These are phyloP conservation scores for Lophiotrema nucula DNA, from an alignment of 495 filamentous ascomycete species.

Conservation along the genomic window DNA sequence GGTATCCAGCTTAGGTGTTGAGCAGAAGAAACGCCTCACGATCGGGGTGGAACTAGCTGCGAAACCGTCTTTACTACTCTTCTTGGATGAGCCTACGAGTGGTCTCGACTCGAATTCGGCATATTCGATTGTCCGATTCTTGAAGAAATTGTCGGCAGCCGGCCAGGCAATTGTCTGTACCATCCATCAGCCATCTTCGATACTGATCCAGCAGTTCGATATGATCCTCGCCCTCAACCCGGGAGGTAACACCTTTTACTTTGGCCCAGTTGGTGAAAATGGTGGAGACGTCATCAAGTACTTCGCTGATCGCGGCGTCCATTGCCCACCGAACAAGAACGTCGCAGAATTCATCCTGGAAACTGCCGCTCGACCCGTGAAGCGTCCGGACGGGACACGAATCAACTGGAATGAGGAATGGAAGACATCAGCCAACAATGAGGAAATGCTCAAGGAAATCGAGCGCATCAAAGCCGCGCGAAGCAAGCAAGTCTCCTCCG, in stretches of 20 bases:
- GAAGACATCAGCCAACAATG: conserved; percentile 59
- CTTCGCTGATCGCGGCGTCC: conserved; percentile 60
- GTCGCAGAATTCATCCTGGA: conserved; percentile 86
- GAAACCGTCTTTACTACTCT: conserved; percentile 75
- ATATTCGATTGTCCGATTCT: conserved; percentile 76
- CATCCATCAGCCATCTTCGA: conserved; percentile 73
- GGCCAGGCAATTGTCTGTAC: conserved; percentile 79
- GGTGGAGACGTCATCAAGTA: conserved; percentile 62
- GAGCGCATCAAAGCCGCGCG: conserved; percentile 56
- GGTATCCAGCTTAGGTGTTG: conserved; percentile 57
- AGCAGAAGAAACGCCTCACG: conserved; percentile 72
- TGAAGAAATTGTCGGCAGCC: conserved; percentile 75
- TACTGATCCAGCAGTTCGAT: conserved; percentile 74
- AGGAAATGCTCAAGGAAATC: conserved; percentile 58
- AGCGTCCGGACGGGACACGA: conserved; percentile 50
- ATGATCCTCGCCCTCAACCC: conserved; percentile 69
- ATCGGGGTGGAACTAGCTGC: conserved; percentile 92
- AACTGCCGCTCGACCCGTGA: conserved; percentile 63
- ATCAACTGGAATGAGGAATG: conserved; percentile 73
- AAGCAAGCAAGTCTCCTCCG: conserved; percentile 48
- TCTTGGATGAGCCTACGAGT: conserved; percentile 58
- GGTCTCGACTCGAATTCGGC: conserved; percentile 86
- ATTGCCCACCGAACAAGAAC: conserved; percentile 65
- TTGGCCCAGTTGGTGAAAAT: conserved; percentile 68
- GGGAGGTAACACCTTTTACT: conserved; percentile 72